Base-by-base conservation (phyloP, 176 grass and related monocot genomes). In the Eremochloa ophiuroides region DNA sequence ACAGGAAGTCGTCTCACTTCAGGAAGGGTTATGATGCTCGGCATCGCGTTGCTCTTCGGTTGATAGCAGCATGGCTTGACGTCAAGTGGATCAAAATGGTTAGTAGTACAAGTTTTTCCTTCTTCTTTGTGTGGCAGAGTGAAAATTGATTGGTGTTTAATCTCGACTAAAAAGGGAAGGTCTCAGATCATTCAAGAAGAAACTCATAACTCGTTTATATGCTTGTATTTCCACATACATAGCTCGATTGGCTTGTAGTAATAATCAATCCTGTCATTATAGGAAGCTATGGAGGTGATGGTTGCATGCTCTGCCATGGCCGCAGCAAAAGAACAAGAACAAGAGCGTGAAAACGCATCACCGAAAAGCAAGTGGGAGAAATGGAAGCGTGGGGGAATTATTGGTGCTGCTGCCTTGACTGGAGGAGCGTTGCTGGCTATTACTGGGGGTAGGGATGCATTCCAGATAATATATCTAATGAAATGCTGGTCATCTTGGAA, bases 271-370 rank as follows among this genome's bases (percentile, higher is more conserved):
- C 34, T 84, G 35, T 7, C 40, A 53, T 59, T 89, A 82, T 79
- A 94, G 95, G 95, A 94, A 88, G 90, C 95, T 26, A 94, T 93
- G 2, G 92, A 98, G 75, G 86, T 98, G 78, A 94, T 94, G 87
- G 92, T 98, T 2, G 95, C 95, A 43, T 94, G 86, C 90, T 94
- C 95, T 73, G 92, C 95, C 75, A 98, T 98, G 95, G 95, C 95
- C 55, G 95, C 90, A 61, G 92, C 86, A 28, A 94, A 98, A 83
- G 92, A 91, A 34, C 83, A 88, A 81, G 85, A 89, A 66, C 86
- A 98, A 73, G 88, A 86, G 51, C 80, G 69, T 58, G 92, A 80
- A 85, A 89, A 58, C 2, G 71, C 79, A 46, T 87, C 88, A 17
- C 76, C 82, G 18, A 93, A 87, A 65, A 94, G 85, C 74, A 98